Evolutionary conservation across 192 early-diverging fungal species (phyloP).

Genomic region (Pilobolus umbonatus): DNA sequence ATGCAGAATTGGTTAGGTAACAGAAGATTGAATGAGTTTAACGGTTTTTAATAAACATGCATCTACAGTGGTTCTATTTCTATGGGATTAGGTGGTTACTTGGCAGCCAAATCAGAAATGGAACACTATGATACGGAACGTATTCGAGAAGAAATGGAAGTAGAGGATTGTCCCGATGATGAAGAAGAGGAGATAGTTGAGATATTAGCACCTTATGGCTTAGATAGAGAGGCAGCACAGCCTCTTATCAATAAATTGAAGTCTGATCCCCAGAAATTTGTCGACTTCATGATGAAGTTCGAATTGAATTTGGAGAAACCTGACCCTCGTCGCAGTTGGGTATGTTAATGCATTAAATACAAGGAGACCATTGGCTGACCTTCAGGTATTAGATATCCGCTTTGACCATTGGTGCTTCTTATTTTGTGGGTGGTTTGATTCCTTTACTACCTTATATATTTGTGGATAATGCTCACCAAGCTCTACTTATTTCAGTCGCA

Average conservation of each 20-base stretch:
- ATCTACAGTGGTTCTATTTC: constrained; percentile 50
- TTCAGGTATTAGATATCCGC: constrained; percentile 44
- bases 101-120: constrained; percentile 54
- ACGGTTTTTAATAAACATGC: too few relatives aligned
- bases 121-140: constrained; percentile 62
- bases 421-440: constrained; percentile 62
- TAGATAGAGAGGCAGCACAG: constrained; percentile 37
- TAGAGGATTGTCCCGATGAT: constrained; percentile 42
- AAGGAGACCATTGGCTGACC: not conserved
- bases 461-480: constrained; percentile 31
- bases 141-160: constrained; percentile 46
- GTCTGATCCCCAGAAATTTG: constrained; percentile 50
- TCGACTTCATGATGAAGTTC: constrained; percentile 75
- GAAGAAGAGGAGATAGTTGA: constrained; percentile 61
- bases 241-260: constrained; percentile 51
- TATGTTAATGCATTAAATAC: constrained; percentile 18
- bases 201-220: constrained; percentile 62
- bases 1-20: constrained; percentile 24
- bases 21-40: not conserved
- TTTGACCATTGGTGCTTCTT: constrained; percentile 53
- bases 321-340: constrained; percentile 47
- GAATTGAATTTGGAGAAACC: constrained; percentile 59
- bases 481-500: constrained; percentile 46
- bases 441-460: constrained; percentile 59
- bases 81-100: constrained; percentile 62